These are phyloP conservation scores for Exophiala phaeomuriformis DNA, from an alignment of 2,329 filamentous ascomycete genomes.

Conservation along the genomic window DNA sequence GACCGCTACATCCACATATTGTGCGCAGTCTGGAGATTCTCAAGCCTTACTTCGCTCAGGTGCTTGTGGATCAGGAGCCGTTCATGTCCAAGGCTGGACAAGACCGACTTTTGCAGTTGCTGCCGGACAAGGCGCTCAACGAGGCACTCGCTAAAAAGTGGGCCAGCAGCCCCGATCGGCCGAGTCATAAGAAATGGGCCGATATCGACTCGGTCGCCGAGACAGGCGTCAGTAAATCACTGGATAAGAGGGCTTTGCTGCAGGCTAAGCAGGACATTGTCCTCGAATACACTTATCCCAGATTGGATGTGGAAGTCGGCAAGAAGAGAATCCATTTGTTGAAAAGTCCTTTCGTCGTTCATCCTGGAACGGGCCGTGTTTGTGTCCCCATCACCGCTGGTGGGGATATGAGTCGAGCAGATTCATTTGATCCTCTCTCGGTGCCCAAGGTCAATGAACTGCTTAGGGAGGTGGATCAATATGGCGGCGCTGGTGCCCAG, in stretches of 20 bases:
- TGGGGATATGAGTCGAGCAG: slow-evolving; percentile 44
- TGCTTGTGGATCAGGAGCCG: slow-evolving; percentile 78
- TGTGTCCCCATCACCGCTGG: slow-evolving; percentile 85
- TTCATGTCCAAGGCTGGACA: slow-evolving; percentile 65
- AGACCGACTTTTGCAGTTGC: slow-evolving; percentile 70
- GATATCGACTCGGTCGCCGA: slow-evolving; percentile 86
- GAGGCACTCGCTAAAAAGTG: slow-evolving; percentile 82
- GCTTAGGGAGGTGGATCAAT: slow-evolving; percentile 77
- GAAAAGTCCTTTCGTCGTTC: slow-evolving; percentile 92
- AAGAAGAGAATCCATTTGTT: slow-evolving; percentile 98
- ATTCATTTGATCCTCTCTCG: slow-evolving; percentile 74
- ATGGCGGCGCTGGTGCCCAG: slow-evolving; percentile 43
- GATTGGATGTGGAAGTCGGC: slow-evolving; percentile 91
- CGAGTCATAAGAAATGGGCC: slow-evolving; percentile 78
- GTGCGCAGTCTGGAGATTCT: slow-evolving; percentile 78
- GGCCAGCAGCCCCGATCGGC: slow-evolving; percentile 71
- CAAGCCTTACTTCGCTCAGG: slow-evolving; percentile 76
- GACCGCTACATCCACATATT: slow-evolving; percentile 85
- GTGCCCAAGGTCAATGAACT: slow-evolving; percentile 87
- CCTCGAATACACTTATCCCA: slow-evolving; percentile 94
- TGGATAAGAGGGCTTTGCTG: slow-evolving; percentile 66
- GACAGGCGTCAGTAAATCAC: slow-evolving; percentile 60
- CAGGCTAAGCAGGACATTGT: slow-evolving; percentile 95
- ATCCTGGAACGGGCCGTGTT: slow-evolving; percentile 86
- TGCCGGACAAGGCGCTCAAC: slow-evolving; percentile 72